Evolutionary conservation across 805 yeast species (phyloP).

Genomic region (Candida palmyrensis): DNA sequence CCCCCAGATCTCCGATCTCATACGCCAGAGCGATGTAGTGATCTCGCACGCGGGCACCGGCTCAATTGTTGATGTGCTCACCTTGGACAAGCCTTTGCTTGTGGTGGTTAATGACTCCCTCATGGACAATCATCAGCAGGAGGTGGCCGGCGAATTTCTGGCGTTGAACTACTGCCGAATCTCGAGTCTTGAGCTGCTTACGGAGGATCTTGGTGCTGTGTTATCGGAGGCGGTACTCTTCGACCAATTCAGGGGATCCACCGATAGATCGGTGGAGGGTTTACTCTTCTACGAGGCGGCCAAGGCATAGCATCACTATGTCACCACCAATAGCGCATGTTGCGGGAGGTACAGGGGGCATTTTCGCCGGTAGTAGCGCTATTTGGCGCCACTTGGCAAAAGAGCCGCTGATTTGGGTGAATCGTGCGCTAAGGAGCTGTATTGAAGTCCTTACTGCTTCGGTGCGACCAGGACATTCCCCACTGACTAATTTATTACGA

Average conservation of each 20-base stretch:
- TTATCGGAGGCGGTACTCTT: not conserved
- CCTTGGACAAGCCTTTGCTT: slow-evolving; percentile 51
- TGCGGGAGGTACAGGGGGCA: no score
- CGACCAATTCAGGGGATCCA: not conserved
- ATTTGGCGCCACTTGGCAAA: no score
- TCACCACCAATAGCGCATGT: no score
- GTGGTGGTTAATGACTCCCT: slow-evolving; percentile 66
- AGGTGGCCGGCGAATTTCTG: slow-evolving; percentile 48
- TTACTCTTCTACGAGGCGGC: slow-evolving; percentile 1
- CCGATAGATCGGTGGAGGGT: not conserved
- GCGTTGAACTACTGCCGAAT: slow-evolving; percentile 9
- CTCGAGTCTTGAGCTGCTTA: not conserved
- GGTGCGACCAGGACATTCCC: no score
- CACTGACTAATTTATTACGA: no score
- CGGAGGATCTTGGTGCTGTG: not conserved
- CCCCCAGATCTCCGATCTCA: slow-evolving; percentile 24
- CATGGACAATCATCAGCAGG: slow-evolving; percentile 86
- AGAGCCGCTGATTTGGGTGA: no score
- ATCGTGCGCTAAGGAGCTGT: no score
- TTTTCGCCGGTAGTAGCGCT: no score
- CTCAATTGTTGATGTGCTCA: slow-evolving; percentile 73
- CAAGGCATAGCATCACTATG: not conserved
- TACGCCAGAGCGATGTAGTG: slow-evolving; percentile 50
- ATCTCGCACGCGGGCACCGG: slow-evolving; percentile 93
- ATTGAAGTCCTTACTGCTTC: no score